Evolutionary conservation across 2,329 filamentous ascomycete genomes (phyloP), one percentile per base, ranked within the genome.

Genomic region (Sporothrix luriei): DNA sequence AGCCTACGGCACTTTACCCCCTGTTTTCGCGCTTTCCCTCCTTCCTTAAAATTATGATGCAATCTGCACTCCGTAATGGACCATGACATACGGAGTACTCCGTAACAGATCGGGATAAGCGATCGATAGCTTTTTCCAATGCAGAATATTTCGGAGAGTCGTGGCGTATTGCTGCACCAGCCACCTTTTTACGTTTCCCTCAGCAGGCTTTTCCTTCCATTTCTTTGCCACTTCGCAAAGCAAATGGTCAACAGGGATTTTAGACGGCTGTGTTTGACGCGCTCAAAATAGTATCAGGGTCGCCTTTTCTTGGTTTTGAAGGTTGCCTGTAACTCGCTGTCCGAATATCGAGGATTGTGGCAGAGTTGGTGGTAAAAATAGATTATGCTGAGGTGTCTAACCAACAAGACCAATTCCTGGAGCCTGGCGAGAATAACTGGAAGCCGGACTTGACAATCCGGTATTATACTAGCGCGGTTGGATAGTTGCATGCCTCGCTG

Each of bases 81-180:
- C 11, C 19, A 68, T 68, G 66, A 68, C 66, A 68, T 68, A 40
- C 38, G 38, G 38, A 40, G 38, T 10, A 40, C 38, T 46, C n/a
- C n/a, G n/a, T n/a, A 16, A 68, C 52, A 29, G 43, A 52, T 66
- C 49, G 49, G 19, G 26, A 33, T 33, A 33, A 21, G 43, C 61
- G 59, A 62, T 62, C 40, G 59, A 46, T 62, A 11, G 40, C 16
- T 62, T n/a, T 48, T 62, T 26, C 29, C 43, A 40, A 46, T 52
- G 10, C n/a, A 33, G 38, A 38, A 54, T 66, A 40, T 48, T 48
- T 54, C 48, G 43, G 61, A 29, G 48, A 4, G 43, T 40, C 48
- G 62, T 66, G 62, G 62, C 62, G 48, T 33, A 66, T 26, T 13
- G 26, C 48, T 10, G 13, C 48, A 16, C 62, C 52, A 66, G 62